These are phyloP conservation scores for Penicillium brasilianum DNA, from an alignment of 2,329 filamentous ascomycete genomes.

Conservation along the genomic window DNA sequence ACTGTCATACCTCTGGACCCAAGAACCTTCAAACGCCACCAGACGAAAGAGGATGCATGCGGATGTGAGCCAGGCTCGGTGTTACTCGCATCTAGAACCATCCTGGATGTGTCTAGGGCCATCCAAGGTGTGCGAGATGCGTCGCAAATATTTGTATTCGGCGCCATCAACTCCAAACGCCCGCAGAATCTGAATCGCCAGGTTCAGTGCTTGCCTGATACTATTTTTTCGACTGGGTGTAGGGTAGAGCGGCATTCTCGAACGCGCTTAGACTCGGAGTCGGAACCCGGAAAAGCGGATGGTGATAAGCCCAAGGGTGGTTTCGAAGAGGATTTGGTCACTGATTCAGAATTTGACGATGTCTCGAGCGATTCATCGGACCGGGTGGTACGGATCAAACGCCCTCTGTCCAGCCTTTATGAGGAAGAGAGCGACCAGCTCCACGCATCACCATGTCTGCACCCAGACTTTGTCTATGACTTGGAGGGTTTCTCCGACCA, in stretches of 20 bases:
- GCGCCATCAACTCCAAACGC: not conserved
- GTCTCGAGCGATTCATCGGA: not conserved
- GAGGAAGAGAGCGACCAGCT: constrained; percentile 25
- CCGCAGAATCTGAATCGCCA: not conserved
- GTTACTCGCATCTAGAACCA: constrained; percentile 22
- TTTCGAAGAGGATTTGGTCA: not conserved
- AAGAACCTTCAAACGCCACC: constrained; percentile 45
- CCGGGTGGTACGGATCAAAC: constrained; percentile 1
- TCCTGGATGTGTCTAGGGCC: constrained; percentile 40
- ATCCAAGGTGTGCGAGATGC: constrained; percentile 34
- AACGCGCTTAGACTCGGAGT: not conserved
- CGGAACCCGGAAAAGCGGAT: not conserved
- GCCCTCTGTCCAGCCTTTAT: constrained; percentile 15
- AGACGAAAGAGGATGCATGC: constrained; percentile 46
- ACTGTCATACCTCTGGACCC: constrained; percentile 53
- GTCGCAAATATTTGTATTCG: constrained; percentile 31
- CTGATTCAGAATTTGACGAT: not conserved
- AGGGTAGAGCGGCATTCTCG: constrained; percentile 17
- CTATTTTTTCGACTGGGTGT: constrained; percentile 38
- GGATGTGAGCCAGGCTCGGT: constrained; percentile 39
- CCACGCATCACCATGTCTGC: constrained; percentile 5
- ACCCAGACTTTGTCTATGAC: constrained; percentile 20
- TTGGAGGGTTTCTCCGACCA: constrained; percentile 15
- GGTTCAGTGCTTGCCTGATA: constrained; percentile 20
- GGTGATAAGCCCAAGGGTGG: not conserved